These are phyloP conservation scores for Curvularia hawaiiensis DNA, from an alignment of 2,329 filamentous ascomycete species.

Conservation along the genomic window DNA sequence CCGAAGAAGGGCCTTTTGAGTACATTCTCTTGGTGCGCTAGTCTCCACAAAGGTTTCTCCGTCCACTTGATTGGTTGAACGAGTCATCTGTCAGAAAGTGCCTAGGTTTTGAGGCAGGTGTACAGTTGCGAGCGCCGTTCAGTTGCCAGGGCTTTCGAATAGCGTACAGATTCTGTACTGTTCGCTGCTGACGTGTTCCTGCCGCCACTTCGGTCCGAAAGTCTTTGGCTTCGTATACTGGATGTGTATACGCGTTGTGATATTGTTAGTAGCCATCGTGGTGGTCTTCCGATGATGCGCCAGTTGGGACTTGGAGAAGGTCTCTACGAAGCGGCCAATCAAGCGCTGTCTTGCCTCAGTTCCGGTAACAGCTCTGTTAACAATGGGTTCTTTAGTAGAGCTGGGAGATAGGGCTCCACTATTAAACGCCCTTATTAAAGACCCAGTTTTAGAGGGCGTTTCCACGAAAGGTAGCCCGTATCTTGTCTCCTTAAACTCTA, in stretches of 20 bases:
- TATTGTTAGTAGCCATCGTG: not conserved
- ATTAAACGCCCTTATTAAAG: not conserved
- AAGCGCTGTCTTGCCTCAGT: not conserved
- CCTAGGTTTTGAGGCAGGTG: not conserved
- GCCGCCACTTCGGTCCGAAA: conserved; percentile 6
- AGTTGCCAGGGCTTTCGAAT: not conserved
- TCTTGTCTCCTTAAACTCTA: not conserved
- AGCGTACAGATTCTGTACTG: not conserved
- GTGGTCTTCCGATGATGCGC: not conserved
- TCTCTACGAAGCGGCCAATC: not conserved
- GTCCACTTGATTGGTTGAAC: not conserved
- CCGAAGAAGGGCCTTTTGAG: conserved; percentile 11
- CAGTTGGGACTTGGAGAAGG: not conserved
- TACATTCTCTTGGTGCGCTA: not conserved
- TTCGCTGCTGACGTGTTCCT: not conserved
- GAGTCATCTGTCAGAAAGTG: not conserved
- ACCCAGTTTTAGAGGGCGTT: not conserved
- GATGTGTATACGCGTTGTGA: not conserved
- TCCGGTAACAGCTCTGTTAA: not conserved
- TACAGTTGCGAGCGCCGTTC: not conserved
- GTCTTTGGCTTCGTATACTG: not conserved
- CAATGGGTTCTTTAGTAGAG: not conserved
- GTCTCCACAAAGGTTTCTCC: not conserved
- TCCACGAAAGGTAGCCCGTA: not conserved
- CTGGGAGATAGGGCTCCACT: not conserved